Base-by-base conservation (phyloP, 2,329 filamentous ascomycete genomes). In the Madurella mycetomatis region DNA sequence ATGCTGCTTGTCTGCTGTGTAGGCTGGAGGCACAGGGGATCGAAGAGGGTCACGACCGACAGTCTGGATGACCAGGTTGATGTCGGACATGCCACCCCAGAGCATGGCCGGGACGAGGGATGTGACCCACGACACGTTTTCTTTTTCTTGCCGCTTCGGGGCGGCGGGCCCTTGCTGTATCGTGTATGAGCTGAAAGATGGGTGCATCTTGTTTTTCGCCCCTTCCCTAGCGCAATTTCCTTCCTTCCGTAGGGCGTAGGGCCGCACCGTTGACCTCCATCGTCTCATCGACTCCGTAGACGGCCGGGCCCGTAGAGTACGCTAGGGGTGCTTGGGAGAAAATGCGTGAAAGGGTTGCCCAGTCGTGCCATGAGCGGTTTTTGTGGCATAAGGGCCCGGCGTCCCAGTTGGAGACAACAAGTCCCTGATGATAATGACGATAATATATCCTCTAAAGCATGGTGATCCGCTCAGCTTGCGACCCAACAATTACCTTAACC, bases 51-150 rank as follows among this genome's bases (percentile, higher is more conserved):
- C 13, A 30, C 13, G 49, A 19, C 55, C 53, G 47, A 42, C 47
- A 51, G 50, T 40, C 45, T 41, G 56, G 53, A 48, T 30, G 11
- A 41, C 19, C 30, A 39, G 49, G 39, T 51, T 18, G 41, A 45
- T 34, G 30, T 37, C 34, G 34, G 34, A 37, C 30, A 13, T 32
- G 42, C 13, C 43, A 19, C 17, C 43, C 37, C 37, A 48, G 47
- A 18, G 42, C 9, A 30, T 37, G 34, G 34, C 34, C 13, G 34
- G 34, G 34, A 15, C 34, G 39, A 19, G 41, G 42, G n/a, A 49
- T 53, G 50, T 45, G 54, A 53, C 54, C 54, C 54, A 47, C 47
- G 43, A 37, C 41, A 16, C 19, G 54, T 53, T 56, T 56, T 40
- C 49, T 49, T 50, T 47, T 42, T 43, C 32, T 40, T 53, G 42